A percentile compares a stretch with the other conserved stretches of the same genome.
Evolutionary conservation across 805 yeast species (phyloP).

Genomic region (Suhomyces sp.): DNA sequence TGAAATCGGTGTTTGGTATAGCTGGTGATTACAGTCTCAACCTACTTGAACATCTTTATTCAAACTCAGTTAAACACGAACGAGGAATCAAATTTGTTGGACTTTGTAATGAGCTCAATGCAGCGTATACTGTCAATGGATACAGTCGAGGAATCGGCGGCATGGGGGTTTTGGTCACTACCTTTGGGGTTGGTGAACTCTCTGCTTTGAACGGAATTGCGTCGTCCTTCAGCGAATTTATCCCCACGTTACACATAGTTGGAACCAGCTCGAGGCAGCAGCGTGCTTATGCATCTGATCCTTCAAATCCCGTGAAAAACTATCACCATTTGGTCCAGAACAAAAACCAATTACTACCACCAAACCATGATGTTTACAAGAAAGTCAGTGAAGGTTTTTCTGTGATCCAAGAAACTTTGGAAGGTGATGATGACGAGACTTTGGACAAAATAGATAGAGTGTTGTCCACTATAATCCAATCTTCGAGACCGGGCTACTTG

Average conservation of each 20-base stretch:
- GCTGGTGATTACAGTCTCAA: conserved; percentile 77
- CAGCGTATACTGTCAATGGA: conserved; percentile 91
- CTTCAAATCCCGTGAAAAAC: conserved; percentile 18
- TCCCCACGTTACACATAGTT: conserved; percentile 79
- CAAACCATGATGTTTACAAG: conserved; percentile 68
- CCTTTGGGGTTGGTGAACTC: conserved; percentile 89
- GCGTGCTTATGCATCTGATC: conserved; percentile 19
- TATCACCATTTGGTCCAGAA: conserved; percentile 63
- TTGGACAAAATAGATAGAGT: conserved; percentile 64
- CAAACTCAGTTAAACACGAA: conserved; percentile 35
- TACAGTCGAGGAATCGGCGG: conserved; percentile 68
- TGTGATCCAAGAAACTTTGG: conserved; percentile 46
- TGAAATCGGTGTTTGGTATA: conserved; percentile 63
- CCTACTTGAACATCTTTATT: conserved; percentile 66
- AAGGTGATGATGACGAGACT: conserved; percentile 17
- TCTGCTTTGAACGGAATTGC: conserved; percentile 80
- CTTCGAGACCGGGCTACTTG: conserved; percentile 78
- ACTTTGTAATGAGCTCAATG: conserved; percentile 83
- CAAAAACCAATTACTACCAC: conserved; percentile 45
- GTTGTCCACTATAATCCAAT: conserved; percentile 50
- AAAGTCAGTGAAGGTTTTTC: conserved; percentile 59
- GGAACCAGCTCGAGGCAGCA: conserved; percentile 51
- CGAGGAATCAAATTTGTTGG: conserved; percentile 66
- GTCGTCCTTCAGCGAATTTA: conserved; percentile 80
- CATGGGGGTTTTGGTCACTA: conserved; percentile 61